phyloP scores from a whole-genome alignment of 1,284 basidiomycete genomes.

The Trametes polyzona region DNA sequence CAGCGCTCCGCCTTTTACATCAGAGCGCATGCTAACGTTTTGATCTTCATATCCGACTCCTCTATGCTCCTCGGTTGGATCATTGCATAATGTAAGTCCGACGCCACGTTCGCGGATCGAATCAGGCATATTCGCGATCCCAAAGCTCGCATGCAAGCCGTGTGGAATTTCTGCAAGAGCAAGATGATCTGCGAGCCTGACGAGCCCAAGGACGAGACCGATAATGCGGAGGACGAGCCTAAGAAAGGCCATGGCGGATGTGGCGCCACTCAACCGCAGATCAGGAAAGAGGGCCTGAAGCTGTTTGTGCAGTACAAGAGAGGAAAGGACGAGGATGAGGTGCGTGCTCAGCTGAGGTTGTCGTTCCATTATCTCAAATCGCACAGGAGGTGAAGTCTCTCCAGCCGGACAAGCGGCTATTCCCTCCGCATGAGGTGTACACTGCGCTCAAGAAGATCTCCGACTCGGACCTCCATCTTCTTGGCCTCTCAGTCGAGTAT shows the following conservation, averaged over 20 bases:
- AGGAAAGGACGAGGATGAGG: slow-evolving; percentile 91
- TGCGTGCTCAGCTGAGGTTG: slow-evolving; percentile 42
- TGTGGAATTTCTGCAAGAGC: slow-evolving; percentile 86
- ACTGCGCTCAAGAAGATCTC: slow-evolving; percentile 94
- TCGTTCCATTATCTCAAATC: slow-evolving; percentile 24
- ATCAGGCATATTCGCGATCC: slow-evolving; percentile 86
- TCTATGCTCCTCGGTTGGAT: slow-evolving; percentile 4
- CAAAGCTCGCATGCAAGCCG: slow-evolving; percentile 86
- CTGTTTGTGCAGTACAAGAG: slow-evolving; percentile 97
- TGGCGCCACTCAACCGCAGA: slow-evolving; percentile 89
- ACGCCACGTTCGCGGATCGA: slow-evolving; percentile 82
- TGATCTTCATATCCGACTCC: slow-evolving; percentile 28
- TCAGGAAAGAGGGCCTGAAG: slow-evolving; percentile 96
- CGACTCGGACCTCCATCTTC: slow-evolving; percentile 85
- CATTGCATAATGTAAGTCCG: slow-evolving; percentile 61
- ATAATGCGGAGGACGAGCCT: slow-evolving; percentile 73
- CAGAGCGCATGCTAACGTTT: slow-evolving; percentile 59
- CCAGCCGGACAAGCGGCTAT: slow-evolving; percentile 89
- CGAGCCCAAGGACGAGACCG: slow-evolving; percentile 84
- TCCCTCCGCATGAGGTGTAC: slow-evolving; percentile 90
- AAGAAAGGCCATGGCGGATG: slow-evolving; percentile 96
- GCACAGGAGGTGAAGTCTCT: slow-evolving; percentile 77
- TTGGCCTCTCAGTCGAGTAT: slow-evolving; percentile 95
- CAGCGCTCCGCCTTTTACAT: neutral
- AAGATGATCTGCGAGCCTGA: slow-evolving; percentile 89